Evolutionary conservation across 2,329 filamentous ascomycete genomes (phyloP), one percentile per base, ranked within the genome.

Genomic region (Colletotrichum theobromicola): DNA sequence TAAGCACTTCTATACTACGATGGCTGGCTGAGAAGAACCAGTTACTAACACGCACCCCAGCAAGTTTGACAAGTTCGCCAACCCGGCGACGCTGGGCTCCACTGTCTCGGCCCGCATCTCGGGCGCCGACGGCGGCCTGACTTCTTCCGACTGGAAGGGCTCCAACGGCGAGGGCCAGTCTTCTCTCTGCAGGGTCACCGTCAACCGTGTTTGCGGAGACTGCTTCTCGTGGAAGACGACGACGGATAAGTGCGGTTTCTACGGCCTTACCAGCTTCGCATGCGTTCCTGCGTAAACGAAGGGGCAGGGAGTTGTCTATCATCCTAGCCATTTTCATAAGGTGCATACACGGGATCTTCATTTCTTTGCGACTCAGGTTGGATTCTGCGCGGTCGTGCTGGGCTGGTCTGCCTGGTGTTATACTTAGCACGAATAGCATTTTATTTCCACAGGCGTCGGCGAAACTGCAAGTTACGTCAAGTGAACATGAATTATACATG

Each of bases 51-150:
- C 2, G 12, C 13, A 34, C 15, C 30, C 2, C 13, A 63, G 67
- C 37, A 21, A 18, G 5, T 70, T 70, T 24, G 57, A 53, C 42
- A 34, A 55, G 28, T 13, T 12, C n/a, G 67, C 67, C 37, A 63
- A 64, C 67, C 67, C 67, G 15, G 16, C 13, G 1, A 16, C 30
- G 15, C 24, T 26, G 7, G 58, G 67, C 57, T 63, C 67, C 9
- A 70, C 67, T n/a, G 67, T 70, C 58, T 35, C 26, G 37, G 67
- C 67, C 57, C 42, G 42, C 37, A 70, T 70, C 16, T 64, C 67
- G 7, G 67, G 67, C 9, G 32, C 24, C 8, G 67, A 70, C 58
- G 26, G 30, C 16, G 67, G 67, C n/a, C 30, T 64, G 21, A 63
- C 67, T 12, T 26, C 67, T 13, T 70, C 67, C 9, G 37, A 70